These are phyloP conservation scores for Fomitopsis palustris DNA, from an alignment of 1,284 basidiomycete species.

Conservation along the genomic window DNA sequence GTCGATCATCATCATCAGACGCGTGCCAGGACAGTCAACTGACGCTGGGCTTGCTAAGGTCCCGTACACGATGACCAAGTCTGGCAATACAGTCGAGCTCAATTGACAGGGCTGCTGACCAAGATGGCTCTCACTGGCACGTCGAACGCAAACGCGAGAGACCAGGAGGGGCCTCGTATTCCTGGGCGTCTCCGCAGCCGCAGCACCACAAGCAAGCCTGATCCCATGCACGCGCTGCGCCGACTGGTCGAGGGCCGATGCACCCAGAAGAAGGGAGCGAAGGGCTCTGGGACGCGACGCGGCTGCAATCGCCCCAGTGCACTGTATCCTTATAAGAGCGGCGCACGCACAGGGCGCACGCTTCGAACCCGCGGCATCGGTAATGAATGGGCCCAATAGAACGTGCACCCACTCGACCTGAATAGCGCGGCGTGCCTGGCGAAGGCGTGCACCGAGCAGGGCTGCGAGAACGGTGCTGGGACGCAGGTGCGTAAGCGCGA, in stretches of 20 bases:
- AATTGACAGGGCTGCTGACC: background rate
- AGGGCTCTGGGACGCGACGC: background rate
- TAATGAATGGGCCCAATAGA: background rate
- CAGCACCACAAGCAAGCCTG: background rate
- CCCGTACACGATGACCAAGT: background rate
- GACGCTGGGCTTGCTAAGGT: background rate
- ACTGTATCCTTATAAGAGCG: background rate
- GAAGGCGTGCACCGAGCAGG: background rate
- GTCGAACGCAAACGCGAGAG: background rate
- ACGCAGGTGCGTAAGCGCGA: background rate
- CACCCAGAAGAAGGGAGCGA: background rate
- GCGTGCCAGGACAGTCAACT: background rate
- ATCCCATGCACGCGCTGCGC: background rate
- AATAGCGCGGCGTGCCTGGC: background rate
- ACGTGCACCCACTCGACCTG: background rate
- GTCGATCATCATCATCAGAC: too few species aligned
- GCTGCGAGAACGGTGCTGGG: background rate
- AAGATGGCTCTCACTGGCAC: background rate
- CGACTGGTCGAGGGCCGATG: background rate
- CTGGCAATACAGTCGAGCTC: background rate
- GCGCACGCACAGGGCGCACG: background rate
- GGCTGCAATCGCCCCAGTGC: background rate
- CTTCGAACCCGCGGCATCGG: background rate
- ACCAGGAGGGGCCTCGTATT: background rate
- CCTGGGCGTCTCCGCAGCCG: background rate